Evolutionary conservation across 1,284 basidiomycete genomes (phyloP), one percentile per base, ranked within the genome.

Genomic region (Naganishia sp.): DNA sequence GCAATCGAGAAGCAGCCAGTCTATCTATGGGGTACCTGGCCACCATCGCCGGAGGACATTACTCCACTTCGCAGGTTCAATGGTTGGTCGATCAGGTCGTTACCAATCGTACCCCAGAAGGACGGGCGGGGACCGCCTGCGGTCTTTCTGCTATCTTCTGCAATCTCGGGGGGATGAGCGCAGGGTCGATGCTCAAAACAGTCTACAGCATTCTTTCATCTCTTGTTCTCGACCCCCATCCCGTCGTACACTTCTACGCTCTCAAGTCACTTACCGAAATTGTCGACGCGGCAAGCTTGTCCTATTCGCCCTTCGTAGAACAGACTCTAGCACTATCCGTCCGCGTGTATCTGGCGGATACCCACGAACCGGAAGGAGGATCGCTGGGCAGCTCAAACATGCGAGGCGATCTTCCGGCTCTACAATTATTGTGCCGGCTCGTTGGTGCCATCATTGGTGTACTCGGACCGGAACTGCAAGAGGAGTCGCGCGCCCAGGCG

Each of bases 141-240:
- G 90, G 94, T 0, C 94, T 99, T 72, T 94, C 94, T n/a, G 85
- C 92, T 7, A 92, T 99, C 52, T 97, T 97, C 79, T 87, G 85
- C 61, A 86, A 92, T 72, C 94, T 99, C 42, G 96, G 96, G 17
- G 92, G 94, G 43, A 83, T 99, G 23, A 90, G 91, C 5, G 95
- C 94, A 6, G 92, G 93, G 0, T 93, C 96, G 0, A 84, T 98
- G 17, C 84, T 99, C 67, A 98, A 98, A 80, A 98, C 95, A 0
- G 92, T 95, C 0, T 90, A 97, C 71, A 94, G 97, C 74, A 89
- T 99, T 64, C 83, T 98, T 54, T 93, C 97, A 87, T 97, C 94
- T 2, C 85, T 99, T 35, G 88, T 90, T 74, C 93, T 90, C 68
- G 96, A 99, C 76, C 93, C 96, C 0, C 96, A 99, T 76, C 96